These are phyloP conservation scores for Fusarium zealandicum DNA, from an alignment of 2,329 filamentous ascomycete genomes.

Conservation along the genomic window DNA sequence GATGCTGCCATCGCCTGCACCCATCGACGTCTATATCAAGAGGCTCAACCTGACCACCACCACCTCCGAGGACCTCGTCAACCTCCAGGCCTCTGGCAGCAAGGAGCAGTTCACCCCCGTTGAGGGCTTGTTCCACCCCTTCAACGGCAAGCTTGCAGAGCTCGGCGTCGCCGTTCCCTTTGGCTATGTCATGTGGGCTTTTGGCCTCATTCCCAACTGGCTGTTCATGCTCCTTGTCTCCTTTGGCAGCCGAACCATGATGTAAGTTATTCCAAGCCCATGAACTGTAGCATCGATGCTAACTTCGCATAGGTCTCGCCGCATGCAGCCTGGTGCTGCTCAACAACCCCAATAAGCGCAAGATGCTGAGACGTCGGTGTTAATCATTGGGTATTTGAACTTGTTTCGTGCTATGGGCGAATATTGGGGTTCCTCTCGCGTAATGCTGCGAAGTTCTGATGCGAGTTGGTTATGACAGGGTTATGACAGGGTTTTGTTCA, in stretches of 20 bases:
- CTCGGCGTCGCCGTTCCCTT: conserved; percentile 68
- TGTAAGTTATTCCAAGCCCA: conserved; percentile 62
- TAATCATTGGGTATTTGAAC: conserved; percentile 18
- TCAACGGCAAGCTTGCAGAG: conserved; percentile 71
- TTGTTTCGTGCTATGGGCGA: conserved; percentile 17
- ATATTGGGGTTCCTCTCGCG: conserved; percentile 22
- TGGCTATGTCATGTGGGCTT: conserved; percentile 72
- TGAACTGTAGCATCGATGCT: conserved; percentile 25
- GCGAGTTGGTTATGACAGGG: conserved; percentile 15
- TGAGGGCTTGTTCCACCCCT: conserved; percentile 78
- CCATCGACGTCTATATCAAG: conserved; percentile 69
- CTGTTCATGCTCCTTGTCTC: conserved; percentile 78
- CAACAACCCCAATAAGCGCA: conserved; percentile 30
- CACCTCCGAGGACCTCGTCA: conserved; percentile 68
- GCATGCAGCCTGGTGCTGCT: conserved; percentile 40
- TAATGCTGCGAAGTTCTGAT: conserved; percentile 23
- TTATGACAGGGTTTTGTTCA: conserved; percentile 24
- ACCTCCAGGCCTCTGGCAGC: conserved; percentile 60
- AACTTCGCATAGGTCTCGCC: conserved; percentile 48
- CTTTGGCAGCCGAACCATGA: conserved; percentile 75
- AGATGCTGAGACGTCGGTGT: background rate
- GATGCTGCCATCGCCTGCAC: conserved; percentile 68
- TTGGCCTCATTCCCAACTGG: conserved; percentile 75
- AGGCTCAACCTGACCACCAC: conserved; percentile 74
- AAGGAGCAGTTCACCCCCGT: conserved; percentile 58